Percentiles rank a stretch among this genome's conserved stretches.
Evolutionary conservation across 805 yeast species (phyloP).

Genomic region (Cyberlindnera saturnus): DNA sequence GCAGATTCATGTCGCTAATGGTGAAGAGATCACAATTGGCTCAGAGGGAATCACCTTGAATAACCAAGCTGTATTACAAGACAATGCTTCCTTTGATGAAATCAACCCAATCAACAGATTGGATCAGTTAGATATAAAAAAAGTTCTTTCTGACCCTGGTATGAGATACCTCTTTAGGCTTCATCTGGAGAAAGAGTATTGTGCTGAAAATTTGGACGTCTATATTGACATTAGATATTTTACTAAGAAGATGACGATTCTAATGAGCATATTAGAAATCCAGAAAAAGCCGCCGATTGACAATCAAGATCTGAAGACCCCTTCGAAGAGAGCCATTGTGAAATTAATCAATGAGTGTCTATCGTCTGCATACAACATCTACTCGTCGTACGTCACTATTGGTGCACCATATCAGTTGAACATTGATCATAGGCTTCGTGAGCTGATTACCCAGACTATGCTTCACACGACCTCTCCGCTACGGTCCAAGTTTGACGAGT

Average conservation of each 20-base stretch:
- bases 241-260: constrained; percentile 36
- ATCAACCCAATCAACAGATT: background rate
- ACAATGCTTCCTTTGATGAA: constrained; percentile 15
- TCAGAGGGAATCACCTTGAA: constrained; percentile 12
- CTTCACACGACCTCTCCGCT: constrained; percentile 33
- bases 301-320: constrained; percentile 7
- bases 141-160: constrained; percentile 68
- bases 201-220: constrained; percentile 74
- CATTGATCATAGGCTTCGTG: constrained; percentile 49
- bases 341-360: constrained; percentile 49
- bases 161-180: constrained; percentile 57
- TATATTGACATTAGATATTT: constrained; percentile 54
- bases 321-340: constrained; percentile 25
- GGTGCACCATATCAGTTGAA: constrained; percentile 70
- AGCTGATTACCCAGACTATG: constrained; percentile 35
- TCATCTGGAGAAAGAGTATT: constrained; percentile 58
- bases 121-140: constrained; percentile 22
- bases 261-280: constrained; percentile 35
- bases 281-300: constrained; percentile 12
- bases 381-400: constrained; percentile 54
- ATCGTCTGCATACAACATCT: constrained; percentile 57
- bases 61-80: constrained; percentile 10
- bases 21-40: constrained; percentile 13
- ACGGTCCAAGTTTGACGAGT: constrained; percentile 9
- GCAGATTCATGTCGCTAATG: constrained; percentile 10